phyloP scores from a whole-genome alignment of 805 yeast species.

The Suhomyces xylopsoci region DNA sequence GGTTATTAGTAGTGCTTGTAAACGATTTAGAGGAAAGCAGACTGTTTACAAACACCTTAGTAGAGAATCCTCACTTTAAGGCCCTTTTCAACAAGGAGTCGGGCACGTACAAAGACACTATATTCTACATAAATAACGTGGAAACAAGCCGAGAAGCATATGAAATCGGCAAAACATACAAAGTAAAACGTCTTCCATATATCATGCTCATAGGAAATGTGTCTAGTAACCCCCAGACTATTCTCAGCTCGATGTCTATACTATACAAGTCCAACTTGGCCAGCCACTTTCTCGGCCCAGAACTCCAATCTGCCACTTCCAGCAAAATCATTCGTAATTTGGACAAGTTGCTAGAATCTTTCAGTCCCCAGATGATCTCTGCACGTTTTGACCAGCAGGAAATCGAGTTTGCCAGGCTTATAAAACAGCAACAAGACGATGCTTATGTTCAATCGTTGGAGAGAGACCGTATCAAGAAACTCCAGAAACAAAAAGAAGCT shows the following conservation, averaged over 20 bases:
- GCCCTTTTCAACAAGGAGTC: constrained; percentile 14
- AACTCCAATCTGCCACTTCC: constrained; percentile 15
- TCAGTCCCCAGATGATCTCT: constrained; percentile 38
- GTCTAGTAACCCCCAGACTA: constrained; percentile 27
- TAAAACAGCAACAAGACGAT: constrained; percentile 42
- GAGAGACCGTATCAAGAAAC: constrained; percentile 53
- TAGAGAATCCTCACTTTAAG: constrained; percentile 15
- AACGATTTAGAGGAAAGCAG: constrained; percentile 22
- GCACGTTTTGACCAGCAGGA: constrained; percentile 39
- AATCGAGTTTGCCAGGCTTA: constrained; percentile 35
- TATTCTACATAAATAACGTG: constrained; percentile 29
- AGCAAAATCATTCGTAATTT: constrained; percentile 26
- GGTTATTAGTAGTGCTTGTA: constrained; percentile 33
- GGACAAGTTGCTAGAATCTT: constrained; percentile 23
- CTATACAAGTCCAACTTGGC: constrained; percentile 30
- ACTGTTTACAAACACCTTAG: constrained; percentile 15
- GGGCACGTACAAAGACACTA: constrained; percentile 28
- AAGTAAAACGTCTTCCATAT: constrained; percentile 30
- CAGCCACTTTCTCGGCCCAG: constrained; percentile 16
- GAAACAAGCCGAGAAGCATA: constrained; percentile 34
- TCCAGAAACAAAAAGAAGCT: constrained; percentile 33
- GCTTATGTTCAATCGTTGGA: constrained; percentile 41
- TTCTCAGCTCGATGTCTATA: constrained; percentile 39
- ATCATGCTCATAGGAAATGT: constrained; percentile 38
- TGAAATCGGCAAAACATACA: constrained; percentile 35